A percentile compares a stretch with the other conserved stretches of the same genome.
phyloP scores from a whole-genome alignment of 345 rosid species.

The Populus pruinosa region DNA sequence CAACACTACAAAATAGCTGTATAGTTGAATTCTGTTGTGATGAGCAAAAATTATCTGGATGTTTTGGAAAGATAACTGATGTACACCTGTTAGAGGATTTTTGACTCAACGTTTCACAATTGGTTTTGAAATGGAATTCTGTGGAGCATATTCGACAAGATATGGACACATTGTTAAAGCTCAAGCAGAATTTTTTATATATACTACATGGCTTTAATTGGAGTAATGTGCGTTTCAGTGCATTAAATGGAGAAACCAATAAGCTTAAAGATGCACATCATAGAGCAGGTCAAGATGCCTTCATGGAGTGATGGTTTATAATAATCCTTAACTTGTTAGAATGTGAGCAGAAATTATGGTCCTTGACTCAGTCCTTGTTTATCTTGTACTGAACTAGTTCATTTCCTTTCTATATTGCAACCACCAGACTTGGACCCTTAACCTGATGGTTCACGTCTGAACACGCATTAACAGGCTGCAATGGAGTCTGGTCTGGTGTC shows the following conservation, averaged over 20 bases:
- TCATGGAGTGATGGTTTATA: background rate
- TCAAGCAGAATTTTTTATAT: background rate
- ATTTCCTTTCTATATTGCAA: background rate
- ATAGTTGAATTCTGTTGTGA: background rate
- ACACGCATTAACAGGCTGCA: background rate
- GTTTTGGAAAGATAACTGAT: background rate
- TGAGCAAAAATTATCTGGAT: background rate
- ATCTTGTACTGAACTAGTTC: background rate
- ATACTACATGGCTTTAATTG: background rate
- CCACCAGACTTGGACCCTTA: background rate
- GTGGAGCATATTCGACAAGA: background rate
- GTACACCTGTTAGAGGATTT: background rate
- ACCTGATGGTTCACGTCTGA: background rate
- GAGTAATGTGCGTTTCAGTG: background rate
- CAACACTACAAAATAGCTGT: background rate
- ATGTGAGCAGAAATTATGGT: background rate
- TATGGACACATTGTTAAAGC: background rate
- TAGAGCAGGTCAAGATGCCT: background rate
- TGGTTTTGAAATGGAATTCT: background rate
- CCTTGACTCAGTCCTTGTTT: background rate
- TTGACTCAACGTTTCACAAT: background rate
- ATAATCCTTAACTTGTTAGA: background rate
- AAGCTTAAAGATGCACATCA: background rate
- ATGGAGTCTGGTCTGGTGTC: background rate
- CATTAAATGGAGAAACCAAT: background rate